Evolutionary conservation across 495 filamentous ascomycete genomes (phyloP), one percentile per base, ranked within the genome.

Genomic region (Talaromyces adpressus): DNA sequence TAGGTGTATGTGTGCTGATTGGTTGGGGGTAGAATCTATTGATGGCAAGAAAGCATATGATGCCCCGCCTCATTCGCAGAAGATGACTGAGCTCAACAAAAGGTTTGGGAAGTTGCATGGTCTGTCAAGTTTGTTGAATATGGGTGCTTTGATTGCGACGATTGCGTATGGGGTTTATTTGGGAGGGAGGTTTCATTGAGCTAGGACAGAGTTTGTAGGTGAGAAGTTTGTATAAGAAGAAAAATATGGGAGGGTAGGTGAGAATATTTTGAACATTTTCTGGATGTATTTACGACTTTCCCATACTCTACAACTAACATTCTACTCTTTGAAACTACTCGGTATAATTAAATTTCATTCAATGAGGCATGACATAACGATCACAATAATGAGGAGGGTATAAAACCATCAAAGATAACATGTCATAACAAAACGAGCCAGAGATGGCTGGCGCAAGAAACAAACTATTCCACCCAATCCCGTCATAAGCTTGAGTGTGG

Each of bases 11-110:
- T 29, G 18, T 57, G 59, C 54, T 47, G 41, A 32, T n/a, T 14
- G 27, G 11, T 7, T n/a, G n/a, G 58, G 61, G 47, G 8, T 67
- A 83, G 89, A 91, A 81, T 87, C 87, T 57, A 78, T 81, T 62
- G 93, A 97, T 71, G 90, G 91, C 62, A 96, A 94, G 81, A 88
- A 85, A 71, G 87, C 84, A 73, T 87, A 91, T 65, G 92, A 96
- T 62, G 72, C 78, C 25, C 81, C 82, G 16, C 86, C 90, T 34
- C 89, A 93, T 66, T 91, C 88, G 6, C 81, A 87, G 71, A 90
- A 90, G 76, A 97, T 97, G 92, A 65, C 81, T 64, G 79, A 79
- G 27, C 72, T 98, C 70, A 97, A 96, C 77, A 89, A 85, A 78
- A 79, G 77, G 68, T 98, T 98, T 77, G 83, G 81, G 5, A 81